Percentiles rank a stretch among this genome's conserved stretches.
These are phyloP conservation scores for Phytopythium delawarense DNA, from an alignment of 352 stramenopile species.

Conservation along the genomic window DNA sequence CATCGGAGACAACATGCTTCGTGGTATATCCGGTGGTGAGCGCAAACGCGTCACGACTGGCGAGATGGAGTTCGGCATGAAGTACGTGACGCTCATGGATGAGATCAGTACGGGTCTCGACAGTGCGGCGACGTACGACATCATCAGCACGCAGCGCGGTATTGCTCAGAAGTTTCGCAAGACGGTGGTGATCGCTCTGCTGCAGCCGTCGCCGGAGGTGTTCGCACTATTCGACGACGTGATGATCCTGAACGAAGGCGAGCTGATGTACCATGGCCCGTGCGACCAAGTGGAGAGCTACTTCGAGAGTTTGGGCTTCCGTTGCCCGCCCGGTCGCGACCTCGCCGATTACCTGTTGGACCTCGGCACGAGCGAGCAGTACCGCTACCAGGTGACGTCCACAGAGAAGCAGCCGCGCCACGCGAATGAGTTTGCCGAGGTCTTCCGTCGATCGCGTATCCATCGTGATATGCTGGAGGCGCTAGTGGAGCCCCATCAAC, in stretches of 20 bases:
- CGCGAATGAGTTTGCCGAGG: conserved; percentile 15
- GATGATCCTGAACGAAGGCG: conserved; percentile 66
- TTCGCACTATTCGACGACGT: conserved; percentile 77
- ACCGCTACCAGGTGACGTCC: conserved; percentile 12
- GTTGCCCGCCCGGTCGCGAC: conserved; percentile 23
- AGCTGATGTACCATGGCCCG: conserved; percentile 73
- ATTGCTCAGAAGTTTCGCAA: conserved; percentile 20
- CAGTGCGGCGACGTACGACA: conserved; percentile 46
- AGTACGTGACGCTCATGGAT: conserved; percentile 81
- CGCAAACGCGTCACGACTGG: conserved; percentile 69
- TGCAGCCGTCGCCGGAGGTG: conserved; percentile 88
- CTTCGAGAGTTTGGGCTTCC: conserved; percentile 36
- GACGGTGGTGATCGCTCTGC: conserved; percentile 55
- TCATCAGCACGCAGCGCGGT: conserved; percentile 26
- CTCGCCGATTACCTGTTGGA: conserved; percentile 28
- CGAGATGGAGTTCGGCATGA: conserved; percentile 83
- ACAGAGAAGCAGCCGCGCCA: conserved; percentile 13
- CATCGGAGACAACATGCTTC: conserved; percentile 44
- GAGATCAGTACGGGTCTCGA: conserved; percentile 91
- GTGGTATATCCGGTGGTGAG: conserved; percentile 67
- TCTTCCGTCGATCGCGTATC: conserved; percentile 34
- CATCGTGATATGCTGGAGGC: conserved; percentile 19
- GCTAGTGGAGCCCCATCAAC: conserved; percentile 20
- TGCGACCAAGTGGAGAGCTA: conserved; percentile 21
- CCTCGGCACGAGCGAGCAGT: conserved; percentile 22